Percentiles rank a stretch among this genome's conserved stretches.
Evolutionary conservation across 1,139 yeast genomes (phyloP).

Genomic region (Scheffersomyces quercinus): DNA sequence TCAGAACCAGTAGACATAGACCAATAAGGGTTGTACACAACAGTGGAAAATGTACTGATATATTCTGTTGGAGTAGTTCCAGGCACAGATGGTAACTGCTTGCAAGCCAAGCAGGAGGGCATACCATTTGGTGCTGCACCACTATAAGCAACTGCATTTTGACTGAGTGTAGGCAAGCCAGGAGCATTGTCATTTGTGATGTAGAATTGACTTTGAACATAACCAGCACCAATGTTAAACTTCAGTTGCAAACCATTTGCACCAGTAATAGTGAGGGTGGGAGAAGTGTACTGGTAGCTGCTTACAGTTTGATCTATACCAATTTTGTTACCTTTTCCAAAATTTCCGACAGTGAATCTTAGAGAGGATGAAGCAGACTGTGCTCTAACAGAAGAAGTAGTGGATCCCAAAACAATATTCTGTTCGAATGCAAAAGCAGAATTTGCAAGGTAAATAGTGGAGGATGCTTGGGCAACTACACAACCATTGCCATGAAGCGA

Average conservation of each 20-base stretch:
- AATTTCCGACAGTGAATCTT: constrained; percentile 27
- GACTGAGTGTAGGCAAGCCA: constrained; percentile 3
- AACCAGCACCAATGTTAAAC: constrained; percentile 23
- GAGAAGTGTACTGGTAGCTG: constrained; percentile 12
- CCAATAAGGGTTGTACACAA: no score
- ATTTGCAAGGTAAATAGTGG: constrained; percentile 9
- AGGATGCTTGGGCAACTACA: constrained; percentile 9
- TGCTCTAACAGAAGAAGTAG: constrained; percentile 12
- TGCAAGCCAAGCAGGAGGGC: no score
- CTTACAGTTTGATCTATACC: constrained; percentile 15
- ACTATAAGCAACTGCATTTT: constrained; percentile 16
- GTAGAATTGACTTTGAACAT: constrained; percentile 13
- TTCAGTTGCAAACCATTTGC: constrained; percentile 2
- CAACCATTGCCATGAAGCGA: constrained; percentile 15
- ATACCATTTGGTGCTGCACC: constrained; percentile 14
- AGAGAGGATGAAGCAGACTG: constrained; percentile 15
- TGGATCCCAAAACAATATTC: constrained; percentile 11
- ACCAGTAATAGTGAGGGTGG: constrained; percentile 14
- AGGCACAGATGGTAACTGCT: no score
- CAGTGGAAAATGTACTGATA: no score
- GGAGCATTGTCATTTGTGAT: constrained; percentile 15
- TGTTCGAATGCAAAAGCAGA: constrained; percentile 7
- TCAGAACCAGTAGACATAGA: no score
- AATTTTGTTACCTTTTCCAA: constrained; percentile 28
- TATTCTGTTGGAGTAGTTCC: no score